Evolutionary conservation across 2,329 filamentous ascomycete species (phyloP).

Genomic region (Ophiostoma fasciatum): DNA sequence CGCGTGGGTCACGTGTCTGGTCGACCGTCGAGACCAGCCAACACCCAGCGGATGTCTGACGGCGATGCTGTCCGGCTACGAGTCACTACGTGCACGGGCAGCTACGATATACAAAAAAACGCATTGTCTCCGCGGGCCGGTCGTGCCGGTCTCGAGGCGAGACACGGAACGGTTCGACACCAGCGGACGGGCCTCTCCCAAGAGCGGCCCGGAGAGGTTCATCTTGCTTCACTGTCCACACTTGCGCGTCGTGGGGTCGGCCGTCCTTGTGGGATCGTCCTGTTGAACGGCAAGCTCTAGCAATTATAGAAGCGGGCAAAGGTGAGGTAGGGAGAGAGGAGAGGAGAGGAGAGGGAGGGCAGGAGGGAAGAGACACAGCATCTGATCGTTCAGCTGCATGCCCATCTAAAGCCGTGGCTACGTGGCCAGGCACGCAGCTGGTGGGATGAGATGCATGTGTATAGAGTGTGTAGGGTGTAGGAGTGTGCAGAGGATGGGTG

Average conservation of each 20-base stretch:
- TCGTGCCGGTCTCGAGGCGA: constrained; percentile 3
- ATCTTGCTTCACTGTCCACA: constrained; percentile 58
- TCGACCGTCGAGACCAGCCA: too few relatives aligned
- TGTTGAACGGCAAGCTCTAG: constrained; percentile 57
- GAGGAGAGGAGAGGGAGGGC: background rate
- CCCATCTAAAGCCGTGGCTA: too few relatives aligned
- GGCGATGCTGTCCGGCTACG: too few relatives aligned
- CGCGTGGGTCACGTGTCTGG: too few relatives aligned
- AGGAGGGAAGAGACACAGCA: background rate
- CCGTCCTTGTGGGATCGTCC: constrained; percentile 23
- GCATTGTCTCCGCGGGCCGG: constrained; percentile 21
- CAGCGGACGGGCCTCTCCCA: constrained; percentile 12
- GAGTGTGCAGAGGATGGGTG: too few relatives aligned
- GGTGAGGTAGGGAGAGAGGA: background rate
- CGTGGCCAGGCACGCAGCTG: too few relatives aligned
- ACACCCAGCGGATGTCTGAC: too few relatives aligned
- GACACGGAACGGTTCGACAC: constrained; percentile 10
- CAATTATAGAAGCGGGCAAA: constrained; percentile 45
- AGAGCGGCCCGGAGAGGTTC: constrained; percentile 15
- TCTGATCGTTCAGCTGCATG: too few relatives aligned
- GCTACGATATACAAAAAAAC: too few relatives aligned
- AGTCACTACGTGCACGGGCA: too few relatives aligned
- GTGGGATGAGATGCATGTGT: too few relatives aligned
- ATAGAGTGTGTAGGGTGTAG: too few relatives aligned
- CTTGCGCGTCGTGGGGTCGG: constrained; percentile 40